A percentile compares a stretch with the other conserved stretches of the same genome.
phyloP scores from a whole-genome alignment of 345 rosid species.

The Syzygium grande region DNA sequence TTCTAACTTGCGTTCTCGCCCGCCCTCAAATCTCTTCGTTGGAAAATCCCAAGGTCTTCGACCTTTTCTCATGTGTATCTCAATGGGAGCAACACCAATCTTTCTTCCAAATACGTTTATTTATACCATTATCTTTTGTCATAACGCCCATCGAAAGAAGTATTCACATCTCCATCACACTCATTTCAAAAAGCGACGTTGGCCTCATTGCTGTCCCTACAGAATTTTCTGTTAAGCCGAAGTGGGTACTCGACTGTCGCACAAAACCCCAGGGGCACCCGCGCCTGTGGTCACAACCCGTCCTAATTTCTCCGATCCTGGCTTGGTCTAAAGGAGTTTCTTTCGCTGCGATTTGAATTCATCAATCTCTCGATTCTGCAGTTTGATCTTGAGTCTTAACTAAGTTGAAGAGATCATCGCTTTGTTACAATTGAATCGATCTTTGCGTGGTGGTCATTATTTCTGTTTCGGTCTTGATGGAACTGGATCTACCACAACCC shows the following conservation, averaged over 20 bases:
- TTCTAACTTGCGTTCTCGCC: not conserved
- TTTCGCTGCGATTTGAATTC: too few species aligned
- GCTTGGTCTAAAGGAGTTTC: too few species aligned
- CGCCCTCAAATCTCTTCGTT: not conserved
- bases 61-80: not conserved
- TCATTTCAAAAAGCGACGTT: too few species aligned
- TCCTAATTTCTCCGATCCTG: too few species aligned
- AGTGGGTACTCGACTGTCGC: not conserved
- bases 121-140: not conserved
- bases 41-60: not conserved
- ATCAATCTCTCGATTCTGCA: too few species aligned
- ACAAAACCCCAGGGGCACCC: not conserved
- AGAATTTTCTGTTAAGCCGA: too few species aligned
- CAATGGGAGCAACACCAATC: not conserved
- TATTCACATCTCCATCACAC: accelerated
- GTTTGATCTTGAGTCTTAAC: too few species aligned
- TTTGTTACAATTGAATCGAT: too few species aligned
- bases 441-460: not conserved
- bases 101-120: not conserved
- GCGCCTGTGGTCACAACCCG: too few species aligned
- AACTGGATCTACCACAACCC: not conserved
- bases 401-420: not conserved
- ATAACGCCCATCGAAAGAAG: too few species aligned
- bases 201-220: too few species aligned
- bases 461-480: not conserved